Conservation (phyloP, 441 rosid genomes). For the Erodium trifolium region DNA sequence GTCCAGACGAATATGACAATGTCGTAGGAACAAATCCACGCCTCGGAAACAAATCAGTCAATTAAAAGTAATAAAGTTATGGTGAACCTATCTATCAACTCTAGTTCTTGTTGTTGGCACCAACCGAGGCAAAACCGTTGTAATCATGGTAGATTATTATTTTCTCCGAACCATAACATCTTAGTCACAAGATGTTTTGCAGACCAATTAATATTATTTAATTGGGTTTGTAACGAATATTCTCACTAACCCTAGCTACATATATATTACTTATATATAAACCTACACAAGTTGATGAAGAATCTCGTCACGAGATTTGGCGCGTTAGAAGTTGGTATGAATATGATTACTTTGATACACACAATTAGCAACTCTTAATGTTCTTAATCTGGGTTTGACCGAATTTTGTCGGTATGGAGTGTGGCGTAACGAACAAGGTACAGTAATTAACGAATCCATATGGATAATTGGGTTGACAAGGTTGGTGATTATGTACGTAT, state of each 20-base stretch:
- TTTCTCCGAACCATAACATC: neutral
- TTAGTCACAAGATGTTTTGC: slow-evolving; percentile 3
- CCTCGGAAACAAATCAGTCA: too few species aligned
- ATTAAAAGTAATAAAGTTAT: too few species aligned
- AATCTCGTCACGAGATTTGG: neutral
- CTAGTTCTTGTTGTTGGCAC: neutral
- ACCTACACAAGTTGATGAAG: neutral
- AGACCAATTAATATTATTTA: neutral
- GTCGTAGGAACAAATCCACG: too few species aligned
- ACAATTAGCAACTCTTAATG: neutral
- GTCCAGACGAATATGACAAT: too few species aligned
- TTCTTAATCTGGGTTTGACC: neutral
- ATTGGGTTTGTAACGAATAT: neutral
- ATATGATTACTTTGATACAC: neutral
- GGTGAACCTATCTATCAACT: neutral
- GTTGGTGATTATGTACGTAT: neutral
- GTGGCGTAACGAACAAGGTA: neutral
- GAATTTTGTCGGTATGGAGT: neutral
- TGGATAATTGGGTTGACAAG: neutral
- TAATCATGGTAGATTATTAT: neutral
- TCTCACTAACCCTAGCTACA: neutral
- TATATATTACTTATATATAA: too few species aligned
- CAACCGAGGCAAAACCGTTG: neutral
- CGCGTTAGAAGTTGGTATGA: neutral
- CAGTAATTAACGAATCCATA: neutral